Conservation (phyloP, 345 rosid species). For the Atalantia buxifolia region DNA sequence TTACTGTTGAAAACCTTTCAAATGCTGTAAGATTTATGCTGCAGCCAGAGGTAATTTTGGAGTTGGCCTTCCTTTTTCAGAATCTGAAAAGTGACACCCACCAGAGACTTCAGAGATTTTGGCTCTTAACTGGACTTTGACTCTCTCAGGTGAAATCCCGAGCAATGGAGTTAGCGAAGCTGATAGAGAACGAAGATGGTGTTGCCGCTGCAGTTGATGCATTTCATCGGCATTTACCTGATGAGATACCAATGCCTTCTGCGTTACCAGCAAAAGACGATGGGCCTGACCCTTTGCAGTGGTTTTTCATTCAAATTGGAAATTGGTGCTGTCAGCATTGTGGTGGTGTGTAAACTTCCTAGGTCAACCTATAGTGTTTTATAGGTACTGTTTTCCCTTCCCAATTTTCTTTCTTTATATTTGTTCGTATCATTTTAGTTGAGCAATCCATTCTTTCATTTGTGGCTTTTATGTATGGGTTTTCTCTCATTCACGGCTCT, state of each 20-base stretch:
- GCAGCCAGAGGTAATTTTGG: constrained; percentile 71
- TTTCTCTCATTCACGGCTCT: constrained; percentile 35
- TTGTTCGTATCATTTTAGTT: constrained; percentile 4
- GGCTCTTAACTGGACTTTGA: not conserved
- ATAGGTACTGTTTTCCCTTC: constrained; percentile 8
- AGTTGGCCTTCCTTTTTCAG: not conserved
- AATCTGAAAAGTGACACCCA: not conserved
- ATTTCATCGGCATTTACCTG: constrained; percentile 85
- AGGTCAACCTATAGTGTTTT: constrained; percentile 11
- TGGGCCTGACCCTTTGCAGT: constrained; percentile 48
- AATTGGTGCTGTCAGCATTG: constrained; percentile 63
- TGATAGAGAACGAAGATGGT: constrained; percentile 90
- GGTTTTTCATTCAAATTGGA: constrained; percentile 65
- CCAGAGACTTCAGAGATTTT: not conserved
- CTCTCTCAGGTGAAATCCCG: constrained; percentile 61
- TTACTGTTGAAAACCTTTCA: constrained; percentile 74
- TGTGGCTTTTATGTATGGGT: not conserved
- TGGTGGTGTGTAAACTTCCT: constrained; percentile 29
- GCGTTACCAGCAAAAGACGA: constrained; percentile 43
- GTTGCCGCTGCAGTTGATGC: constrained; percentile 88
- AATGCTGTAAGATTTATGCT: constrained; percentile 82
- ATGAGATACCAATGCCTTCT: constrained; percentile 51
- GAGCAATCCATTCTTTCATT: constrained; percentile 45
- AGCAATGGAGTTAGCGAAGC: constrained; percentile 66
- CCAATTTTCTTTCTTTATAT: not conserved